Base-by-base conservation (phyloP, 2,329 filamentous ascomycete genomes). In the Ascosphaera pollenicola region DNA sequence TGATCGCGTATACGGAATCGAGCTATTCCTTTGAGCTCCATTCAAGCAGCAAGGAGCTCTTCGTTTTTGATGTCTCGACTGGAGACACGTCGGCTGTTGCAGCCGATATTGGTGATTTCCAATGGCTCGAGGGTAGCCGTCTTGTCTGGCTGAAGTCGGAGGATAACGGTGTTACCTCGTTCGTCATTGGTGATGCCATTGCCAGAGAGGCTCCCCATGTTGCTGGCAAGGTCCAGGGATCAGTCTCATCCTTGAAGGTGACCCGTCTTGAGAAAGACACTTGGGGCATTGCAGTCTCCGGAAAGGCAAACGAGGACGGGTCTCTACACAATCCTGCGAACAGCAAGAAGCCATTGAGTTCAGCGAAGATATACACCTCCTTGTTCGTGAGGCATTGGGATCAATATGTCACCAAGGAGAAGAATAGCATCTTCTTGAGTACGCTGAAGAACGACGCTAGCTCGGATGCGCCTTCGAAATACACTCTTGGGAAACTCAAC, bases 341-440 rank as follows among this genome's bases (percentile, higher is more conserved):
- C 42, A 60, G 57, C 3, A 57, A 59, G 31, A 63, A 64, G 44
- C 56, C 63, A 2, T 44, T 52, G 17, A 63, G 57, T 13, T 62
- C 60, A 2, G 66, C 62, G 2, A 58, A 52, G 37, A 46, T 69
- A 3, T 69, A 68, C 46, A 63, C 63, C 16, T 62, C 58, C 7
- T 54, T 67, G 15, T 68, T 63, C 46, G 65, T 69, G 10, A 55
- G 66, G 28, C 65, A 68, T 45, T 69, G 66, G 66, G 66, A 69
- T 45, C 51, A 57, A 4, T 69, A 63, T 45, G 50, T 65, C 11
- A 57, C 59, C 17, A 58, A 60, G n/a, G 57, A 68, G 47, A 59
- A 56, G 39, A 65, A 64, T 44, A 49, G 64, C 0, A 60, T 69
- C 35, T 69, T 59, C 49, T 63, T 61, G 47, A 65, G 61, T 17